These are phyloP conservation scores for Paspalum vaginatum DNA, from an alignment of 176 grass and related monocot species.

Conservation along the genomic window DNA sequence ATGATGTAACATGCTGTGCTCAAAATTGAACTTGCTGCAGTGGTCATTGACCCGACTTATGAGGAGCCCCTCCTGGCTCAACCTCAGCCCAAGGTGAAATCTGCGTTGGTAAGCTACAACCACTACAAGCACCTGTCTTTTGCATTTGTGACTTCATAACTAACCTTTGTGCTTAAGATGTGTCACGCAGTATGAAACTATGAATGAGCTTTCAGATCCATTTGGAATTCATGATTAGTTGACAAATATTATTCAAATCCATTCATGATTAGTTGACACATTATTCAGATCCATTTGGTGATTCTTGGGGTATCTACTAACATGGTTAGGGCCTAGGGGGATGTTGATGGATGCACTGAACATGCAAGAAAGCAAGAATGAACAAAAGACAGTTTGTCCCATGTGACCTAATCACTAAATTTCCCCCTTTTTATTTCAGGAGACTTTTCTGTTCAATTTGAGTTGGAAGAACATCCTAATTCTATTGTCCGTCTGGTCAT, in stretches of 20 bases:
- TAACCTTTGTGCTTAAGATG: neutral
- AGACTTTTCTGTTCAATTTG: conserved; percentile 76
- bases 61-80: conserved; percentile 69
- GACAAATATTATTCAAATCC: neutral
- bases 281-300: neutral
- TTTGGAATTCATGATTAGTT: conserved; percentile 19
- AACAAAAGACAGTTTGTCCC: conserved; percentile 23
- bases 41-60: conserved; percentile 54
- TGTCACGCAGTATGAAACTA: neutral
- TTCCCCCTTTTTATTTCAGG: conserved; percentile 45
- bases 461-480: conserved; percentile 84
- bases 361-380: conserved; percentile 28
- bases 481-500: conserved; percentile 70
- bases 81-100: conserved; percentile 54
- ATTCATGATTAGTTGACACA: conserved; percentile 11
- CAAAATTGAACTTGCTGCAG: conserved; percentile 46
- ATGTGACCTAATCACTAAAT: conserved; percentile 5
- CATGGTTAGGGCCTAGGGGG: conserved; percentile 12
- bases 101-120: conserved; percentile 57
- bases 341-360: conserved; percentile 12
- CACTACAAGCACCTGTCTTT: neutral
- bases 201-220: conserved; percentile 16
- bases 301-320: neutral
- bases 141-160: neutral
- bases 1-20: neutral